Base-by-base conservation (phyloP, 441 rosid species). In the Gossypium trilobum region DNA sequence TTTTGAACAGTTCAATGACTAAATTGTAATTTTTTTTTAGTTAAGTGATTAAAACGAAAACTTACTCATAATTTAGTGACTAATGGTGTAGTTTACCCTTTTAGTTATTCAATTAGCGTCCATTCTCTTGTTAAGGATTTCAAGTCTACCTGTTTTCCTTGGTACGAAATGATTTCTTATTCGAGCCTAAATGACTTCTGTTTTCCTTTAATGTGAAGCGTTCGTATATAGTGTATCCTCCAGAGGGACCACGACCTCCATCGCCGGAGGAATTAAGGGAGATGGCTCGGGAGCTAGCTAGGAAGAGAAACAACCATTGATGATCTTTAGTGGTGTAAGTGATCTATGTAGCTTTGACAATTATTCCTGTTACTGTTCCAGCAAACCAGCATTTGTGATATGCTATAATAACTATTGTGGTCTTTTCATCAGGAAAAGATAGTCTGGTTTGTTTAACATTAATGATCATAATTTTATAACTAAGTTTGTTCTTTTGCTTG, bases 251-350 rank as follows among this genome's bases (percentile, higher is more conserved):
- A 14, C 82, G 86, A 65, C 96, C 97, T n/a, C 96, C 83, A 33
- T 83, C 96, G 0, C 95, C 97, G 0, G 97, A 91, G 73, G 96
- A 93, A 75, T 71, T 91, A 1, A 87, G 97, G 77, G 96, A 91
- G 74, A 87, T 85, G 92, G 97, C 95, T 0, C 81, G 92, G 59
- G 93, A 90, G 74, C 84, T 93, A 67, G 92, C 90, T 23, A 87
- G 83, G 68, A 87, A 88, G 87, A 85, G 77, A 73, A 81, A 82
- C 67, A 73, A 13, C 17, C 80, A 48, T 0, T 82, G 68, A 83
- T 74, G 25, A 51, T 50, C 16, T 51, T 54, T 31, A 16, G 60
- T 46, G 58, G 42, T 74, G 77, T 62, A 74, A 80, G 75, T 55
- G 44, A 71, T 74, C 39, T 11, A 59, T 55, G 69, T 57, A 50